A percentile compares a stretch with the other conserved stretches of the same genome.
Evolutionary conservation across 257 asterid species (phyloP).

Genomic region (Salvia miltiorrhiza): DNA sequence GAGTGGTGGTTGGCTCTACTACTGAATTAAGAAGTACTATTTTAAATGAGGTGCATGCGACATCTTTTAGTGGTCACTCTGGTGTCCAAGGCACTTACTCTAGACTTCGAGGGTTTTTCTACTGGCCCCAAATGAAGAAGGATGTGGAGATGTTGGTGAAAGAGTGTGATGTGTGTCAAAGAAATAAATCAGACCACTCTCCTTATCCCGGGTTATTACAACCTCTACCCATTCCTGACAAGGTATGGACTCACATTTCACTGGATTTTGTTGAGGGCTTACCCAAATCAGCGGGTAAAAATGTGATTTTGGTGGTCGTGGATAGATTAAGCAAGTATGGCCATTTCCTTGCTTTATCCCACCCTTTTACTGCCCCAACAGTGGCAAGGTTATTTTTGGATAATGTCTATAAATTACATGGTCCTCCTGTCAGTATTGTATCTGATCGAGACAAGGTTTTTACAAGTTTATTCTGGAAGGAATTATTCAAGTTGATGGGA

Average conservation of each 20-base stretch:
- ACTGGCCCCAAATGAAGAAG: not conserved
- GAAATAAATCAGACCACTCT: not conserved
- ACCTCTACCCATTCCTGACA: not conserved
- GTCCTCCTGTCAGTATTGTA: too few relatives aligned
- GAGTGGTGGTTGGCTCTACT: too few relatives aligned
- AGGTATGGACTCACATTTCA: not conserved
- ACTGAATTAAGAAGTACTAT: too few relatives aligned
- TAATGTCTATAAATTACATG: too few relatives aligned
- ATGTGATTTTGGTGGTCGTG: not conserved
- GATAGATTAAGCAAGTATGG: not conserved
- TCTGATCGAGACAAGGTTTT: too few relatives aligned
- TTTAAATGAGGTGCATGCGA: not conserved
- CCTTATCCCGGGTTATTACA: not conserved
- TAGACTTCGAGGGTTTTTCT: too few relatives aligned
- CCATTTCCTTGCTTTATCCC: not conserved
- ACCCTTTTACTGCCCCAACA: too few relatives aligned
- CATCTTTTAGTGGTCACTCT: not conserved
- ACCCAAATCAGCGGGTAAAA: not conserved
- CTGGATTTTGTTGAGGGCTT: not conserved
- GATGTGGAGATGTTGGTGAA: not conserved
- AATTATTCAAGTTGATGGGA: too few relatives aligned
- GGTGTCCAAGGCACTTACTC: not conserved
- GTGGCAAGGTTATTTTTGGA: too few relatives aligned
- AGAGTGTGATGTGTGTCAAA: not conserved
- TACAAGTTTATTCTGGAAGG: too few relatives aligned